Evolutionary conservation across 352 stramenopile species (phyloP).

Genomic region (Phytopythium chamaehyphon): DNA sequence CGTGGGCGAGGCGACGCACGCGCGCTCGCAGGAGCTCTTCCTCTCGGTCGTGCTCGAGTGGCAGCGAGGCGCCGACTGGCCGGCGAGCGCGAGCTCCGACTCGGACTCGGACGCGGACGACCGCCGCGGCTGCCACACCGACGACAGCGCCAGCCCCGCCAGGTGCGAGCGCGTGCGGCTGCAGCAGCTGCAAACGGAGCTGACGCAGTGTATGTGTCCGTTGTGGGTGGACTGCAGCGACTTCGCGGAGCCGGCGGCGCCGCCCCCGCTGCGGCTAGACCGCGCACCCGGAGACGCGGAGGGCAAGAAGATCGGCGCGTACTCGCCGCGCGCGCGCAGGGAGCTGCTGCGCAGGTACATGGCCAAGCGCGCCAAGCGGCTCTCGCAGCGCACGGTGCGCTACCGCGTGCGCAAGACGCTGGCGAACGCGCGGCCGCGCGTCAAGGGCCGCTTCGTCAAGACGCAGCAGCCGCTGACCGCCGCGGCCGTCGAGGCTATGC

Average conservation of each 20-base stretch:
- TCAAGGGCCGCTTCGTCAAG: constrained; percentile 84
- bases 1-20: neutral
- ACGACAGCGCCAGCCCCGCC: too few relatives aligned
- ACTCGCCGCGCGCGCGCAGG: constrained; percentile 56
- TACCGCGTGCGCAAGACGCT: constrained; percentile 81
- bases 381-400: constrained; percentile 73
- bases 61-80: constrained; percentile 32
- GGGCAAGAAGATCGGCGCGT: constrained; percentile 65
- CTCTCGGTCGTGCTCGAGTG: constrained; percentile 79
- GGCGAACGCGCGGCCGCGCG: constrained; percentile 66
- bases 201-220: too few relatives aligned
- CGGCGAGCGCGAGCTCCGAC: constrained; percentile 10
- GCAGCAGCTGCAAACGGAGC: too few relatives aligned
- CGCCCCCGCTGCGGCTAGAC: constrained; percentile 47
- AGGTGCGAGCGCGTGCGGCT: too few relatives aligned
- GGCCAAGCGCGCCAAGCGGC: constrained; percentile 62
- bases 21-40: constrained; percentile 75
- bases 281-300: constrained; percentile 13
- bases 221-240: constrained; percentile 20
- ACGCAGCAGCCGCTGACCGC: constrained; percentile 74
- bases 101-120: constrained; percentile 21
- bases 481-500: constrained; percentile 40
- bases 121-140: too few relatives aligned
- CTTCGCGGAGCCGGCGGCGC: constrained; percentile 31
- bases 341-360: constrained; percentile 77